A percentile compares a stretch with the other conserved stretches of the same genome.
These are phyloP conservation scores for slime mould (Dictyostelium discoideum) DNA, from an alignment of 78 protist genomes.

Conservation along the genomic window DNA sequence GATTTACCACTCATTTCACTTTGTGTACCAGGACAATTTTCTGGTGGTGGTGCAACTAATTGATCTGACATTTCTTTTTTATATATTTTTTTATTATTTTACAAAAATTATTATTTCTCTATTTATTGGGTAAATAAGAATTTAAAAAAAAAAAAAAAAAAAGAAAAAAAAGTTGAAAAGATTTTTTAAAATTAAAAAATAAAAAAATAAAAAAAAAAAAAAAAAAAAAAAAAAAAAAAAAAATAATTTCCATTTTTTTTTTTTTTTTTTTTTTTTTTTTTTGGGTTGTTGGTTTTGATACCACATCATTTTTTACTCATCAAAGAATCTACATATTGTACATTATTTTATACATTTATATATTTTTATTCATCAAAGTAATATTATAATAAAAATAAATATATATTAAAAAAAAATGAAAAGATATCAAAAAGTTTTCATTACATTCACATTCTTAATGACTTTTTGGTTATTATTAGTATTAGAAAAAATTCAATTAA, in stretches of 20 bases:
- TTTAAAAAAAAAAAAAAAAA: not conserved
- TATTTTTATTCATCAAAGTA: not conserved
- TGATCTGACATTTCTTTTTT: slow-evolving; percentile 12
- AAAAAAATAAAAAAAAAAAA: not conserved
- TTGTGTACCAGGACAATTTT: slow-evolving; percentile 89
- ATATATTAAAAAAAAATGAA: slow-evolving; percentile 32
- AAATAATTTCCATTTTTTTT: no score
- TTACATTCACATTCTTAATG: not conserved
- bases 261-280: not conserved
- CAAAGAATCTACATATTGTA: not conserved
- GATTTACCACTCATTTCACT: slow-evolving; percentile 95
- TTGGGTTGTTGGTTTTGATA: not conserved
- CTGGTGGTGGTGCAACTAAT: slow-evolving; percentile 83
- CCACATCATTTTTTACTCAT: not conserved
- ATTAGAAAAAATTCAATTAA: not conserved
- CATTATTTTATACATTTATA: not conserved
- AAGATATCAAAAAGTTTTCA: slow-evolving; percentile 60
- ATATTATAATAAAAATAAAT: not conserved
- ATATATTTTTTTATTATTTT: not conserved
- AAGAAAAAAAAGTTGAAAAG: not conserved
- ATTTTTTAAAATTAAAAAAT: not conserved
- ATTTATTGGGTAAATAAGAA: not conserved
- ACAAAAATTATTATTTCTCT: not conserved
- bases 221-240: not conserved
- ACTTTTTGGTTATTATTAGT: slow-evolving; percentile 26